Percentiles rank a stretch among this genome's conserved stretches.
phyloP scores from a whole-genome alignment of 345 rosid genomes.

The Punica granatum region DNA sequence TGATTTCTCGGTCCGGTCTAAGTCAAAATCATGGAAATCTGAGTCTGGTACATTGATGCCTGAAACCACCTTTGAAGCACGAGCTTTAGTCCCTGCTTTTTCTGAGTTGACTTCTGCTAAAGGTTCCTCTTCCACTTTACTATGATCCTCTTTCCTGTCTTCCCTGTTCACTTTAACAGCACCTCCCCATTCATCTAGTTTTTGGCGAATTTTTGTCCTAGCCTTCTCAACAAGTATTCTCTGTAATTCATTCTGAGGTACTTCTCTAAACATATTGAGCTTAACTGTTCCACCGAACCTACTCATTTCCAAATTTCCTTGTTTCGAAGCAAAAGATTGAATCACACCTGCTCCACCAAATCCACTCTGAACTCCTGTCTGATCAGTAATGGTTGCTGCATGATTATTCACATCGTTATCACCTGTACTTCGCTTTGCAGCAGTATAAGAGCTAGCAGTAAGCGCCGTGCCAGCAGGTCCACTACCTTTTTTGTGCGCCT shows the following conservation, averaged over 20 bases:
- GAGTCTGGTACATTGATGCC: conserved; percentile 56
- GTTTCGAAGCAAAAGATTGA: conserved; percentile 17
- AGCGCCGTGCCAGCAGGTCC: not conserved
- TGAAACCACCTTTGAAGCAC: not conserved
- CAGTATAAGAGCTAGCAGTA: not conserved
- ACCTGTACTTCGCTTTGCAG: conserved; percentile 9
- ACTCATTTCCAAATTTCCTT: conserved; percentile 10
- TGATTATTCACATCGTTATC: not conserved
- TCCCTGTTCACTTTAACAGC: conserved; percentile 6
- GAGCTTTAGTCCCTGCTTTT: not conserved
- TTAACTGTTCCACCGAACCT: conserved; percentile 22
- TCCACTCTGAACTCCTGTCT: conserved; percentile 7
- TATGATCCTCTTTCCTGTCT: conserved; percentile 8
- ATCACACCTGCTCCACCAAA: conserved; percentile 12
- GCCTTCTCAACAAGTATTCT: conserved; percentile 42
- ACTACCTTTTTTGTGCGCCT: conserved; percentile 9
- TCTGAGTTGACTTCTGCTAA: not conserved
- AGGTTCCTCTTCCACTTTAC: conserved; percentile 2
- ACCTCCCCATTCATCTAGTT: conserved; percentile 13
- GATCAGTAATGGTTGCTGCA: conserved; percentile 4
- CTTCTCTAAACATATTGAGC: conserved; percentile 22
- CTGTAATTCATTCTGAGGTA: conserved; percentile 27
- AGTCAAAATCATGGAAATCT: conserved; percentile 87
- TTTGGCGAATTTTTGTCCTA: conserved; percentile 23
- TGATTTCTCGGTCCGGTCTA: conserved; percentile 62